Evolutionary conservation across 2,329 filamentous ascomycete genomes (phyloP), one percentile per base, ranked within the genome.

Genomic region (Aulographum hederae): DNA sequence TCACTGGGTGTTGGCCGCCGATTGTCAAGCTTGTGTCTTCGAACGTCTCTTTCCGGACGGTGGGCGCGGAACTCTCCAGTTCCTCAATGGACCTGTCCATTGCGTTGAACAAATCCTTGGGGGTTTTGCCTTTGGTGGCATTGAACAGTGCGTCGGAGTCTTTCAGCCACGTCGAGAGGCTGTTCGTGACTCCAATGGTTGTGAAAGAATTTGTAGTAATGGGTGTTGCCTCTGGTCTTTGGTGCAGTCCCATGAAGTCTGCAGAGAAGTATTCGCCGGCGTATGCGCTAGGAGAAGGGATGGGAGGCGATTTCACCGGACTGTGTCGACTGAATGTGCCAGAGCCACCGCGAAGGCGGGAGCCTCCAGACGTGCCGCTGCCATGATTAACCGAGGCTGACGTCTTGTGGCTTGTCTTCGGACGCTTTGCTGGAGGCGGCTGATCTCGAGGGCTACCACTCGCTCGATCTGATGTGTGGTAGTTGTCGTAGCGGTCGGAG

Each of bases 131-230:
- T 26, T 76, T 75, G 1, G 75, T 70, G 38, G 80, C 78, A 35
- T 63, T 56, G 32, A 67, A 65, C 41, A 92, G 63, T 8, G 70
- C 72, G 10, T 73, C 69, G 1, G 71, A 68, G 37, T 91, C 77
- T 35, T 69, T 72, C 17, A 91, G 63, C 85, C 86, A 95, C 3
- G 66, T 61, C 0, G 78, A 75, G 36, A 92, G 65, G 12, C 73
- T 67, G 36, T 78, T 78, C 3, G 79, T 75, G 21, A 92, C 73
- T 21, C 63, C 65, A 8, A 94, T 66, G 42, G 71, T 81, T 27
- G 72, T 74, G 47, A 82, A 85, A 0, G 78, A 71, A 47, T 93
- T 94, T 37, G 73, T 77, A 34, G 75, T 64, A 6, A 71, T 51
- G 59, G 69, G 39, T 25, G 6, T 8, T 8, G 8, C 8, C 8